Evolutionary conservation across 2,329 filamentous ascomycete genomes (phyloP).

Genomic region (Pseudogymnoascus sp.): DNA sequence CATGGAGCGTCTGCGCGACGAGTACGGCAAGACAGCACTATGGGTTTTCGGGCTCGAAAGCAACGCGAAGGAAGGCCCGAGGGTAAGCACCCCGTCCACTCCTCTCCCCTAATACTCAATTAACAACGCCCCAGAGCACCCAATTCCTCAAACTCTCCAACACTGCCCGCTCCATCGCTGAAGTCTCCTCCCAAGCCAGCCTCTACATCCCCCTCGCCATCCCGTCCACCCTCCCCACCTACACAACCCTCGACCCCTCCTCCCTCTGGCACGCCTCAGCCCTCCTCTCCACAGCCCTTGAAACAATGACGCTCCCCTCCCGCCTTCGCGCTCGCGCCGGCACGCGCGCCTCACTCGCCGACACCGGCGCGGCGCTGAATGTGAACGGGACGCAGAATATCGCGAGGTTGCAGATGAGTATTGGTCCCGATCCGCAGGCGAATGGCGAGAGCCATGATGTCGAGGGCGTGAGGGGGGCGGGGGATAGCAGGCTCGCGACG

Average conservation of each 20-base stretch:
- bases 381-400: conserved; percentile 72
- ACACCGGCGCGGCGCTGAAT: conserved; percentile 60
- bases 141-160: conserved; percentile 61
- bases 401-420: conserved; percentile 61
- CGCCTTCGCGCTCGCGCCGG: conserved; percentile 47
- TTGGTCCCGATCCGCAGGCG: conserved; percentile 15
- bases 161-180: conserved; percentile 60
- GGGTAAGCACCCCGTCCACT: conserved; percentile 34
- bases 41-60: conserved; percentile 83
- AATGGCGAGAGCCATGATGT: conserved; percentile 11
- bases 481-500: conserved; percentile 26
- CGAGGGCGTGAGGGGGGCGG: not conserved
- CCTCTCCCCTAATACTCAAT: not conserved
- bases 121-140: conserved; percentile 39
- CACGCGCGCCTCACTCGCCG: conserved; percentile 42
- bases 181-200: conserved; percentile 62
- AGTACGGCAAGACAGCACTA: conserved; percentile 79
- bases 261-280: conserved; percentile 77
- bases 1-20: conserved; percentile 71
- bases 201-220: conserved; percentile 69
- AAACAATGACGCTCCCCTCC: conserved; percentile 69
- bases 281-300: conserved; percentile 65
- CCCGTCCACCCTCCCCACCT: conserved; percentile 48
- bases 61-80: conserved; percentile 39
- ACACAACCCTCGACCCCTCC: conserved; percentile 48